A percentile compares a stretch with the other conserved stretches of the same genome.
Conservation (phyloP, 2,329 filamentous ascomycete genomes). For the Cercospora nicotianae region DNA sequence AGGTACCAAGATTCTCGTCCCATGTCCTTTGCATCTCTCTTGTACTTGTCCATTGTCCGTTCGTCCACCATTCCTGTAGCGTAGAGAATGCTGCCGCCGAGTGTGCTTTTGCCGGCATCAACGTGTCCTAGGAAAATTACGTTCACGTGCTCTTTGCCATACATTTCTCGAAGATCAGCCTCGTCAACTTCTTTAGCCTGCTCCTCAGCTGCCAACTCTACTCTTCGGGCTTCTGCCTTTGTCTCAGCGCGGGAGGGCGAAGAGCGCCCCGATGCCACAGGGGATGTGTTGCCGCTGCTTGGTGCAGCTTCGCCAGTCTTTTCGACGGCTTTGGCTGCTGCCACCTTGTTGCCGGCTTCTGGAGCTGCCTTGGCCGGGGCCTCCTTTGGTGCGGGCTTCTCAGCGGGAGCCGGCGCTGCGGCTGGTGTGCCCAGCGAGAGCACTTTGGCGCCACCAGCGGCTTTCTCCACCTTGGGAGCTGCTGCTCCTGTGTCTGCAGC, state of each 20-base stretch:
- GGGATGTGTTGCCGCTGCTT: conserved; percentile 69
- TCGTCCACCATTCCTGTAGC: conserved; percentile 99
- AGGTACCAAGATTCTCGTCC: conserved; percentile 98
- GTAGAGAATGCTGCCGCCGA: conserved; percentile 91
- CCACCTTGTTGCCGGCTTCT: conserved; percentile 78
- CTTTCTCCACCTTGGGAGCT: conserved; percentile 56
- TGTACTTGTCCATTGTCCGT: conserved; percentile 97
- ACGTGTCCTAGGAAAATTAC: conserved; percentile 98
- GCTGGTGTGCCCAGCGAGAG: conserved; percentile 60
- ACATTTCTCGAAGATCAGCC: conserved; percentile 87
- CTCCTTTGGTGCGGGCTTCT: conserved; percentile 40
- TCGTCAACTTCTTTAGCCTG: conserved; percentile 78
- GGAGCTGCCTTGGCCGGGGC: conserved; percentile 45
- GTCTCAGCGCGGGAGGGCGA: conserved; percentile 62
- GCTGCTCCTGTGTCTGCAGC: conserved; percentile 49
- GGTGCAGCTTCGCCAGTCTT: conserved; percentile 74
- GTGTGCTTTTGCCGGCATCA: conserved; percentile 94
- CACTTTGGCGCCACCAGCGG: conserved; percentile 62
- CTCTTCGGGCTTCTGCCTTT: conserved; percentile 62
- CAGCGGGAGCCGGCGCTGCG: conserved; percentile 47
- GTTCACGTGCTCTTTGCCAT: conserved; percentile 91
- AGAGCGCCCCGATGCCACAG: conserved; percentile 71
- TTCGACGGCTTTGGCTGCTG: conserved; percentile 85
- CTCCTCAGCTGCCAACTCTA: conserved; percentile 81
- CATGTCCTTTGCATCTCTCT: conserved; percentile 90